A percentile compares a stretch with the other conserved stretches of the same genome.
Conservation (phyloP, 352 stramenopile genomes). For the Plasmopara halstedii region DNA sequence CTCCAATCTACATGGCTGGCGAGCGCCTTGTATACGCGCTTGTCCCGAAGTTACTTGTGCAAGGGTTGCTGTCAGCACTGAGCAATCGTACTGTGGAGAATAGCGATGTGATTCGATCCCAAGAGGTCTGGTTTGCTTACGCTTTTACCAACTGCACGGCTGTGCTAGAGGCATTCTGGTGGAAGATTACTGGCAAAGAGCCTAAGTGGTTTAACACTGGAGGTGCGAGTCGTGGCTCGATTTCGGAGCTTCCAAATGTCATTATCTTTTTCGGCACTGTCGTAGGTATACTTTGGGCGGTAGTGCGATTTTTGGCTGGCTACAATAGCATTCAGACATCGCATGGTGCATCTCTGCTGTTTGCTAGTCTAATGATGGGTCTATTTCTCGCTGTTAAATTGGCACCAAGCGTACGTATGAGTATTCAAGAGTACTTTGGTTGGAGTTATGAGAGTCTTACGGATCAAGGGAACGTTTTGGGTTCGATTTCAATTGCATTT, state of each 20-base stretch:
- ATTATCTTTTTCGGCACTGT: conserved; percentile 67
- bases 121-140: conserved; percentile 82
- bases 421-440: conserved; percentile 85
- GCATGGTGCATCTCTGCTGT: conserved; percentile 64
- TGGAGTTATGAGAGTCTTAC: conserved; percentile 82
- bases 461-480: conserved; percentile 81
- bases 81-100: conserved; percentile 81
- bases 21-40: conserved; percentile 63
- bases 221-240: conserved; percentile 55
- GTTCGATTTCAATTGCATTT: conserved; percentile 61
- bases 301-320: conserved; percentile 71
- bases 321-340: conserved; percentile 73
- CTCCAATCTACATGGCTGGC: conserved; percentile 74
- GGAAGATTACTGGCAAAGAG: conserved; percentile 78
- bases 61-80: conserved; percentile 65
- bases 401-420: conserved; percentile 74
- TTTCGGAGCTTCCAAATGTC: conserved; percentile 65
- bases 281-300: conserved; percentile 56
- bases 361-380: conserved; percentile 74
- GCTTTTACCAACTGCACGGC: conserved; percentile 75
- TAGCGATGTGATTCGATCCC: conserved; percentile 74
- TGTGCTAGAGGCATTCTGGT: conserved; percentile 72
- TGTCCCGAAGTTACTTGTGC: conserved; percentile 73
- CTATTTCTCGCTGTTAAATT: conserved; percentile 78
- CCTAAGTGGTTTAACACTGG: conserved; percentile 78